phyloP scores from a whole-genome alignment of 495 filamentous ascomycete genomes.

The Lophiotrema nucula region DNA sequence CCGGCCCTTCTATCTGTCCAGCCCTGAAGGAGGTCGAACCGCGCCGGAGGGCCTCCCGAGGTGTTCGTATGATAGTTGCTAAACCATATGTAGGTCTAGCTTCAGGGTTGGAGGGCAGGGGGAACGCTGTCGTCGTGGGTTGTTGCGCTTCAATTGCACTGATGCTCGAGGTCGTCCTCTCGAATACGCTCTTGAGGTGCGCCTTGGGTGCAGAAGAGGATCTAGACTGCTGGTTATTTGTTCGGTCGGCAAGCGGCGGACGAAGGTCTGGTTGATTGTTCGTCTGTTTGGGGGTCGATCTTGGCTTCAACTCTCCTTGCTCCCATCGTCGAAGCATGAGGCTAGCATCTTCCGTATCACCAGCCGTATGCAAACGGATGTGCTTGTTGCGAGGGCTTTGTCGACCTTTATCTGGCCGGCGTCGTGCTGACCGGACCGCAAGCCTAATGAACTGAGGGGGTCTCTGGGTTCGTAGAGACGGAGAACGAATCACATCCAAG shows the following conservation, averaged over 20 bases:
- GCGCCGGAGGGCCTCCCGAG: neutral
- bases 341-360: constrained; percentile 77
- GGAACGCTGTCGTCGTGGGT: too few species aligned
- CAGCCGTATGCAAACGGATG: constrained; percentile 65
- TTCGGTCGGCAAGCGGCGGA: constrained; percentile 29
- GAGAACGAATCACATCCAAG: constrained; percentile 54
- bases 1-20: constrained; percentile 41
- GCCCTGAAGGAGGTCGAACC: constrained; percentile 4
- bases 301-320: too few species aligned
- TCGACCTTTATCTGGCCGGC: constrained; percentile 62
- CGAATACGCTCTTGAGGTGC: too few species aligned
- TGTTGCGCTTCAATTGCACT: too few species aligned
- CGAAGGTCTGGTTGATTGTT: too few species aligned
- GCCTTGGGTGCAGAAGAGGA: too few species aligned
- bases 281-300: too few species aligned
- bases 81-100: too few species aligned
- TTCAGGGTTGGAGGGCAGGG: too few species aligned
- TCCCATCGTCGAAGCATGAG: too few species aligned
- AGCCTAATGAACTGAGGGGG: constrained; percentile 74
- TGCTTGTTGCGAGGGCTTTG: constrained; percentile 73
- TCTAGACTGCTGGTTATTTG: constrained; percentile 19
- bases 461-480: constrained; percentile 4
- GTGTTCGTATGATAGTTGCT: too few species aligned
- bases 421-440: constrained; percentile 68
- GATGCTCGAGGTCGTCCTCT: too few species aligned